These are phyloP conservation scores for Bretschneidera sinensis DNA, from an alignment of 345 rosid genomes.

Conservation along the genomic window DNA sequence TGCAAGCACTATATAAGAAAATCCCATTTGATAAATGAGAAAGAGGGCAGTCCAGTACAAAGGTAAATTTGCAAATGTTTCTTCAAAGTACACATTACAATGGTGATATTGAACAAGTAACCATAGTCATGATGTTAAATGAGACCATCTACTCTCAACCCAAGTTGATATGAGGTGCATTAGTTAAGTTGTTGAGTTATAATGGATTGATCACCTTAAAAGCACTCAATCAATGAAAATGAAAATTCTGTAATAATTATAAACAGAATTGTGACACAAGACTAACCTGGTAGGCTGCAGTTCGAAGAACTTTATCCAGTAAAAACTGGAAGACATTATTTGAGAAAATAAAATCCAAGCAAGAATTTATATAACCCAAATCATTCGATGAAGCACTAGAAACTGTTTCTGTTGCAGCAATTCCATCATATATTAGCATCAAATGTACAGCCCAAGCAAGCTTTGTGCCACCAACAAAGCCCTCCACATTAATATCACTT, in stretches of 20 bases:
- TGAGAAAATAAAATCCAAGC: constrained; percentile 71
- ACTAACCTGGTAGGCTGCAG: constrained; percentile 82
- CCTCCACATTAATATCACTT: constrained; percentile 55
- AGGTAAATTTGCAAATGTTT: background rate
- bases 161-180: background rate
- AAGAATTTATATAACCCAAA: constrained; percentile 53
- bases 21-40: background rate
- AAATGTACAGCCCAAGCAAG: constrained; percentile 92
- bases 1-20: background rate
- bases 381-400: constrained; percentile 54
- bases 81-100: too few relatives aligned
- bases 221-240: background rate
- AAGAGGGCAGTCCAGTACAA: background rate
- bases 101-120: too few relatives aligned
- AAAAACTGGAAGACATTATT: constrained; percentile 79
- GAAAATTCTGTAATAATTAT: background rate
- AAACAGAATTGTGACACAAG: background rate
- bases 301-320: constrained; percentile 72
- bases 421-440: constrained; percentile 68
- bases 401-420: constrained; percentile 48
- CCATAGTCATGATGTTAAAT: too few relatives aligned
- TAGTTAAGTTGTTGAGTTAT: background rate
- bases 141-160: too few relatives aligned
- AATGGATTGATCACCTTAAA: background rate
- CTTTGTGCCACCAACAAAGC: constrained; percentile 71